Evolutionary conservation across 352 stramenopile species (phyloP).

Genomic region (Chrysophaeum taylorii): DNA sequence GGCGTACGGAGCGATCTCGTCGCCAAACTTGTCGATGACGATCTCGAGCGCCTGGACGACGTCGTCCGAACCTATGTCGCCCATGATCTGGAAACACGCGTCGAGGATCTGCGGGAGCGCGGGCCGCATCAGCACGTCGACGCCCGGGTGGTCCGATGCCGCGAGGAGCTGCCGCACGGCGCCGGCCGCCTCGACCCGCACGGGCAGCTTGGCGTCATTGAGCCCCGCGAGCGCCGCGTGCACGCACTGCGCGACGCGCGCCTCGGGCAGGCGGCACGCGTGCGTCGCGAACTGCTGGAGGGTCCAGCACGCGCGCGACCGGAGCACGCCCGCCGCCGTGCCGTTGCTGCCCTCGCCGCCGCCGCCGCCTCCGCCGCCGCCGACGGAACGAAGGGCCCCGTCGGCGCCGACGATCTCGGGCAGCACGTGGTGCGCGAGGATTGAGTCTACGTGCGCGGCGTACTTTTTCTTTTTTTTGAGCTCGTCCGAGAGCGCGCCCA

Average conservation of each 20-base stretch:
- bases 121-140: conserved; percentile 65
- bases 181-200: conserved; percentile 87
- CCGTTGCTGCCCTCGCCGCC: too few species aligned
- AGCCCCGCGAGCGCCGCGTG: conserved; percentile 53
- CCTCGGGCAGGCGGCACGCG: conserved; percentile 70
- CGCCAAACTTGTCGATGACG: conserved; percentile 90
- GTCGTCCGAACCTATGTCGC: conserved; percentile 95
- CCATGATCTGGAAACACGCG: conserved; percentile 96
- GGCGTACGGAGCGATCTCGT: conserved; percentile 84
- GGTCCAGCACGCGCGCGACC: conserved; percentile 85
- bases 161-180: conserved; percentile 69
- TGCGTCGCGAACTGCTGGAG: conserved; percentile 84
- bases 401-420: conserved; percentile 89
- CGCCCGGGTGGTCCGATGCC: too few species aligned
- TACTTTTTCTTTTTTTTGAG: conserved; percentile 85
- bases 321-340: conserved; percentile 70
- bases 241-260: conserved; percentile 53
- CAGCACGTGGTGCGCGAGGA: conserved; percentile 85
- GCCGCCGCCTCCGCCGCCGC: too few species aligned
- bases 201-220: conserved; percentile 84
- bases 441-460: conserved; percentile 74
- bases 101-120: conserved; percentile 85
- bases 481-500: conserved; percentile 79
- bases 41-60: conserved; percentile 80
- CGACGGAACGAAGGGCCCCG: too few species aligned